Conservation (phyloP, 2,329 filamentous ascomycete genomes). For the Trichoderma polysporum region DNA sequence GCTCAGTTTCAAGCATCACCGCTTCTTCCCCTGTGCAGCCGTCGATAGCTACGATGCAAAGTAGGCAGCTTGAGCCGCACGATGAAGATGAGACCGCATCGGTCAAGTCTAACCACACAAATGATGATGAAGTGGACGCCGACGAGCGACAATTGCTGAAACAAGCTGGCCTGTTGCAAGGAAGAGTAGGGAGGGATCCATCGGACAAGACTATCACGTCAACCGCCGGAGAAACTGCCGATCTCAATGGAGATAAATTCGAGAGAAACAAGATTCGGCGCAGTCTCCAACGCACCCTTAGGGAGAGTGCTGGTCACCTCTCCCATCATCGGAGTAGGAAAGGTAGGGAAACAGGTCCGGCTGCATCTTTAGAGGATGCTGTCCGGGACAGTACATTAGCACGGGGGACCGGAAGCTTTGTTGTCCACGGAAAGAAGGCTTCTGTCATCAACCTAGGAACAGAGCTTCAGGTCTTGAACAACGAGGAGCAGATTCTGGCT, state of each 20-base stretch:
- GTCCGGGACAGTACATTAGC: conserved; percentile 66
- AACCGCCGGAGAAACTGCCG: conserved; percentile 35
- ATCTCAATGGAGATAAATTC: conserved; percentile 43
- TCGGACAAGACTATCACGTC: conserved; percentile 37
- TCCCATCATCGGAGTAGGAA: conserved; percentile 71
- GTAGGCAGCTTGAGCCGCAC: conserved; percentile 23
- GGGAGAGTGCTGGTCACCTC: conserved; percentile 70
- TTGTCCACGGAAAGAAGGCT: conserved; percentile 96
- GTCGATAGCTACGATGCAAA: conserved; percentile 27
- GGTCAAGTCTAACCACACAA: conserved; percentile 24
- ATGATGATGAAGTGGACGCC: conserved; percentile 59
- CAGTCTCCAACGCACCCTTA: conserved; percentile 84
- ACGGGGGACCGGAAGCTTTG: conserved; percentile 84
- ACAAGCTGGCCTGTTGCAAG: conserved; percentile 63
- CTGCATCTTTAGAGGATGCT: conserved; percentile 38
- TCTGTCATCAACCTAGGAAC: conserved; percentile 94
- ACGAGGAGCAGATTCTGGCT: conserved; percentile 69
- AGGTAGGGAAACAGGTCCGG: conserved; percentile 58
- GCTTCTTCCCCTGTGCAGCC: conserved; percentile 32
- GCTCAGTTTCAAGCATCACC: conserved; percentile 35
- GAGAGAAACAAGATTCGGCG: conserved; percentile 72
- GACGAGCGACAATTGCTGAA: conserved; percentile 66
- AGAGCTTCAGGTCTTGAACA: conserved; percentile 78
- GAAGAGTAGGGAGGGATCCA: conserved; percentile 32
- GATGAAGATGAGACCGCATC: conserved; percentile 22